phyloP scores from a whole-genome alignment of 2,329 filamentous ascomycete species.

The Coniochaeta sp. region DNA sequence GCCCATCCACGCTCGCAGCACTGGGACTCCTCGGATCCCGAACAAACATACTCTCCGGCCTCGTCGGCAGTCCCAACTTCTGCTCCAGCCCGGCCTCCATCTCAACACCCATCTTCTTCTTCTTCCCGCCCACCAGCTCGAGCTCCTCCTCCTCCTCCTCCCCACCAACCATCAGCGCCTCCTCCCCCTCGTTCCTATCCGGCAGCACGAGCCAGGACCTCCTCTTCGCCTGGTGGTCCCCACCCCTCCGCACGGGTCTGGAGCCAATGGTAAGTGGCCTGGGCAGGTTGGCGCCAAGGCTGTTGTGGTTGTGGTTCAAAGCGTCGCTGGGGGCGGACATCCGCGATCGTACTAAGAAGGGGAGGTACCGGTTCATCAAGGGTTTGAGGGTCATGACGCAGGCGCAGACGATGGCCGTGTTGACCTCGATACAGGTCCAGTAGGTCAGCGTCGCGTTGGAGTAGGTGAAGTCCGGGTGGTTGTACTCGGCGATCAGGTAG shows the following conservation, averaged over 20 bases:
- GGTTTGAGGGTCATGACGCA: conserved; percentile 29
- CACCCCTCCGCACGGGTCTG: not conserved
- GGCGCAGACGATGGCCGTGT: conserved; percentile 26
- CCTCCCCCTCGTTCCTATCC: not conserved
- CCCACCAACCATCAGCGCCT: not conserved
- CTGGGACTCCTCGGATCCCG: not conserved
- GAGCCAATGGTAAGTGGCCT: conserved; percentile 2
- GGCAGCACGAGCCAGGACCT: not conserved
- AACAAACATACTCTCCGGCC: not conserved
- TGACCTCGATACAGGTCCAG: conserved; percentile 25
- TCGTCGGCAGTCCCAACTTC: not conserved
- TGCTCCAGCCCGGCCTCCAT: not conserved
- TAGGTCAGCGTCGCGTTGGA: conserved; percentile 20
- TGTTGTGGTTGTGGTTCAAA: not conserved
- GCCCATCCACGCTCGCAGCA: not conserved
- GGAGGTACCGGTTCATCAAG: conserved; percentile 21
- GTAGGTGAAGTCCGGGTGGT: conserved; percentile 20
- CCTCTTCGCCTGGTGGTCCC: not conserved
- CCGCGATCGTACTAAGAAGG: conserved; percentile 4
- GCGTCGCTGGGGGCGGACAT: not conserved
- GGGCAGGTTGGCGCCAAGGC: not conserved
- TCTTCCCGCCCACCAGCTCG: not conserved
- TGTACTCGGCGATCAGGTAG: conserved; percentile 15
- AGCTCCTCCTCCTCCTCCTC: conserved; percentile 1
- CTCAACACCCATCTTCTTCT: too few species aligned